Conservation (phyloP, 108 stramenopile species). For the Cyclotella choctawhatcheeana region DNA sequence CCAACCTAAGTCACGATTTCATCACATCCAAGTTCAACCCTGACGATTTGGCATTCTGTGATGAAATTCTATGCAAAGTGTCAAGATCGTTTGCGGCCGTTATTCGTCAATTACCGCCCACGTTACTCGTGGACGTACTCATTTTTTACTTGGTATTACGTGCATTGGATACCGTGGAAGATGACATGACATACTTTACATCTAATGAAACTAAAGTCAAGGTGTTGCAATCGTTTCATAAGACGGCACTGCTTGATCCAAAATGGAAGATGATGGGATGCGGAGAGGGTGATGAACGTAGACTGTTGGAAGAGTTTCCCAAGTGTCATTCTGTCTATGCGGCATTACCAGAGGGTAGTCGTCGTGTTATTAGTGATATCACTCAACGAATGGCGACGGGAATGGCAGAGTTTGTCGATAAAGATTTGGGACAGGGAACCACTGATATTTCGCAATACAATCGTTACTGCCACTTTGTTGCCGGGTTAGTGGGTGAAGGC, state of each 20-base stretch:
- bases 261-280: slow-evolving; percentile 90
- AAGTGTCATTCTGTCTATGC: slow-evolving; percentile 88
- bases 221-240: slow-evolving; percentile 83
- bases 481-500: slow-evolving; percentile 98
- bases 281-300: slow-evolving; percentile 94
- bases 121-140: slow-evolving; percentile 89
- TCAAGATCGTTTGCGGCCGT: slow-evolving; percentile 97
- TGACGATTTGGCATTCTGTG: slow-evolving; percentile 90
- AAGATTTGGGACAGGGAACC: slow-evolving; percentile 98
- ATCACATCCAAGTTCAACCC: slow-evolving; percentile 63
- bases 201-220: slow-evolving; percentile 85
- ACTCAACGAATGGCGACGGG: slow-evolving; percentile 97
- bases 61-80: slow-evolving; percentile 96
- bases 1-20: slow-evolving; percentile 72
- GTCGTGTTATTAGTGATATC: slow-evolving; percentile 92
- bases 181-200: slow-evolving; percentile 95
- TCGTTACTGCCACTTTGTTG: slow-evolving; percentile 98
- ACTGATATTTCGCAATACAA: slow-evolving; percentile 89
- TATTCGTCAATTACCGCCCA: slow-evolving; percentile 92
- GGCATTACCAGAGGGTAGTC: slow-evolving; percentile 60
- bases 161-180: slow-evolving; percentile 98
- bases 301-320: slow-evolving; percentile 91
- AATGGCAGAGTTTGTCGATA: slow-evolving; percentile 77
- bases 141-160: slow-evolving; percentile 98
- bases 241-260: slow-evolving; percentile 87